phyloP scores from a whole-genome alignment of 768 basidiomycete genomes.

The Coprinopsis marcescibilis region DNA sequence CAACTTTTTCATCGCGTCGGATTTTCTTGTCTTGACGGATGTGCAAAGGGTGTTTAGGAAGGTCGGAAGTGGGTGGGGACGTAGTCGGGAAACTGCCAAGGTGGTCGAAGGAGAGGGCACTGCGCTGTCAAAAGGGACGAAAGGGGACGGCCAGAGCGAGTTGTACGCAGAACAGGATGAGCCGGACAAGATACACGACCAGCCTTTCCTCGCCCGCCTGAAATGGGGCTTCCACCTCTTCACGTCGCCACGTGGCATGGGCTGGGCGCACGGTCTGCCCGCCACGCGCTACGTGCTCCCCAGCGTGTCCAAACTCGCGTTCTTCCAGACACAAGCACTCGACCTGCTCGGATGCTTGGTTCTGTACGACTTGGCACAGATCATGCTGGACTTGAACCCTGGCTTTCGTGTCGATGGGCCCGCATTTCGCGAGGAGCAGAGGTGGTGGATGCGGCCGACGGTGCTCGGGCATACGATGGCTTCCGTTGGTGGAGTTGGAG shows the following conservation, averaged over 20 bases:
- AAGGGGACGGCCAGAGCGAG: neutral
- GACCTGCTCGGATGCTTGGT: neutral
- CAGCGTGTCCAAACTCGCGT: neutral
- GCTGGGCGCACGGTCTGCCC: neutral
- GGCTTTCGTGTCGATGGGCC: neutral
- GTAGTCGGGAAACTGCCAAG: too few relatives aligned
- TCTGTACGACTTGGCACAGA: neutral
- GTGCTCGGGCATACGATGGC: neutral
- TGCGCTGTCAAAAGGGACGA: too few relatives aligned
- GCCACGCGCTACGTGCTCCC: neutral
- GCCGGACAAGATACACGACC: neutral
- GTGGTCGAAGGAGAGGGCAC: too few relatives aligned
- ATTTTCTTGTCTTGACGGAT: slow-evolving; percentile 3
- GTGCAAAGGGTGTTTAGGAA: slow-evolving; percentile 1
- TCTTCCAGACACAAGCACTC: neutral
- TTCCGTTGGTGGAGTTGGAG: neutral
- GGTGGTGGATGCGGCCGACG: neutral
- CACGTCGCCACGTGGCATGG: neutral
- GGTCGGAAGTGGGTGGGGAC: too few relatives aligned
- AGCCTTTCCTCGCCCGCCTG: neutral
- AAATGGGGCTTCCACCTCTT: slow-evolving; percentile 5
- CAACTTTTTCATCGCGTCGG: slow-evolving; percentile 3
- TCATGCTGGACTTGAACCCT: neutral
- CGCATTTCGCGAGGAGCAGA: neutral
- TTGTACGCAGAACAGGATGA: neutral